Percentiles rank a stretch among this genome's conserved stretches.
These are phyloP conservation scores for Hypoxylon perforatum DNA, from an alignment of 495 filamentous ascomycete genomes.

Conservation along the genomic window DNA sequence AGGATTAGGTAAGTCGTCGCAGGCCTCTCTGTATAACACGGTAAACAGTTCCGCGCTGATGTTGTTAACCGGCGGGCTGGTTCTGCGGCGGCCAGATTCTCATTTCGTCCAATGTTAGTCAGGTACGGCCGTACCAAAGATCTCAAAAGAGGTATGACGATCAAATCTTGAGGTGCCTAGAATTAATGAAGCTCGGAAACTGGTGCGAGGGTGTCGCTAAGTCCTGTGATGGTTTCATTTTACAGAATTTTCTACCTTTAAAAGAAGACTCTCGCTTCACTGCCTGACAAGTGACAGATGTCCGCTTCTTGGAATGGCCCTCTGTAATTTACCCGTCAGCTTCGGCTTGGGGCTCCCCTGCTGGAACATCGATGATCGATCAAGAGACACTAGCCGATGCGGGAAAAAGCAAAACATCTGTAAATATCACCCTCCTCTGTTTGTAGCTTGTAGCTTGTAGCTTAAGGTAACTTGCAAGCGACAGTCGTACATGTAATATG, in stretches of 20 bases:
- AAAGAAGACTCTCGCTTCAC: background rate
- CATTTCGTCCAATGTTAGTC: slow-evolving; percentile 16
- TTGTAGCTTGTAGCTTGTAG: too few species aligned
- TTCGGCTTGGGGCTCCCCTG: background rate
- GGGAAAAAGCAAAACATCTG: slow-evolving; percentile 1
- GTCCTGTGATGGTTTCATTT: slow-evolving; percentile 5
- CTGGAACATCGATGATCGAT: background rate
- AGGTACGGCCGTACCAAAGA: slow-evolving; percentile 42
- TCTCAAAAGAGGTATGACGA: slow-evolving; percentile 37
- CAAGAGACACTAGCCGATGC: background rate
- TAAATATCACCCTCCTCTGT: slow-evolving; percentile 6
- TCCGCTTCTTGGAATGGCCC: background rate
- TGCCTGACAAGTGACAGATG: background rate
- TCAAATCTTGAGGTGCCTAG: slow-evolving; percentile 34
- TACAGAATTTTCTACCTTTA: background rate
- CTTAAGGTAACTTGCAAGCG: slow-evolving; percentile 15
- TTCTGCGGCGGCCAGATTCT: slow-evolving; percentile 12
- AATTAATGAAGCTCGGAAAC: slow-evolving; percentile 28
- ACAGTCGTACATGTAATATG: slow-evolving; percentile 23
- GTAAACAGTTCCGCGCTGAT: slow-evolving; percentile 8
- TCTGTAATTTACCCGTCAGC: background rate
- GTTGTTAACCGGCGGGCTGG: slow-evolving; percentile 18
- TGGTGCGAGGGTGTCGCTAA: slow-evolving; percentile 37
- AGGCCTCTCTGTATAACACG: slow-evolving; percentile 22
- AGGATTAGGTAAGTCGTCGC: background rate